Evolutionary conservation across 345 rosid genomes (phyloP).

Genomic region (Aethionema arabicum): DNA sequence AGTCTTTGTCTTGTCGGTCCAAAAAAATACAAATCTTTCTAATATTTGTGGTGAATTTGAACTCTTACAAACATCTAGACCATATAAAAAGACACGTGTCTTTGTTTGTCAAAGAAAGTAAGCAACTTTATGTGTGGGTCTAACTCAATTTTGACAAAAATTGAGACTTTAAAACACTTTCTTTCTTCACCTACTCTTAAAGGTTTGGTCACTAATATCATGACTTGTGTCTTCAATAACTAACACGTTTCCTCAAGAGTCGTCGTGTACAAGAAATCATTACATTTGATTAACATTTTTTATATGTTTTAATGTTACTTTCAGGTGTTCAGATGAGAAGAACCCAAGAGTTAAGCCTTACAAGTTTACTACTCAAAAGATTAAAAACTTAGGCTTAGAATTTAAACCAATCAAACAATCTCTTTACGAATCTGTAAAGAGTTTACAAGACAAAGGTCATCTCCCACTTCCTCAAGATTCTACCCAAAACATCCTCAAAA

Average conservation of each 20-base stretch:
- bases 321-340: conserved; percentile 88
- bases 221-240: conserved; percentile 28
- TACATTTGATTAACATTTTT: conserved; percentile 15
- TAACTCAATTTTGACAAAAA: conserved; percentile 27
- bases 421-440: conserved; percentile 84
- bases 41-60: too few species aligned
- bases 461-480: conserved; percentile 59
- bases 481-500: conserved; percentile 4
- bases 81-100: too few species aligned
- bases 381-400: conserved; percentile 73
- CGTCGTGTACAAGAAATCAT: conserved; percentile 25
- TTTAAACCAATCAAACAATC: conserved; percentile 77
- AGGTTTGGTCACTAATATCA: conserved; percentile 30
- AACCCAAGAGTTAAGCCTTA: conserved; percentile 75
- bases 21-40: conserved; percentile 4
- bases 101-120: too few species aligned
- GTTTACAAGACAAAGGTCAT: conserved; percentile 86
- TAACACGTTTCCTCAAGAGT: conserved; percentile 5
- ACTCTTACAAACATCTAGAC: too few species aligned
- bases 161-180: not conserved
- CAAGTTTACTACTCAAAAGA: conserved; percentile 80
- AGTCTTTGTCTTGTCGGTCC: conserved; percentile 22
- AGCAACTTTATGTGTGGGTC: too few species aligned
- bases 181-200: conserved; percentile 38
- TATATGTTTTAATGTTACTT: not conserved